Conservation (phyloP, 1,284 basidiomycete genomes). For the Pyrrhoderma noxium region DNA sequence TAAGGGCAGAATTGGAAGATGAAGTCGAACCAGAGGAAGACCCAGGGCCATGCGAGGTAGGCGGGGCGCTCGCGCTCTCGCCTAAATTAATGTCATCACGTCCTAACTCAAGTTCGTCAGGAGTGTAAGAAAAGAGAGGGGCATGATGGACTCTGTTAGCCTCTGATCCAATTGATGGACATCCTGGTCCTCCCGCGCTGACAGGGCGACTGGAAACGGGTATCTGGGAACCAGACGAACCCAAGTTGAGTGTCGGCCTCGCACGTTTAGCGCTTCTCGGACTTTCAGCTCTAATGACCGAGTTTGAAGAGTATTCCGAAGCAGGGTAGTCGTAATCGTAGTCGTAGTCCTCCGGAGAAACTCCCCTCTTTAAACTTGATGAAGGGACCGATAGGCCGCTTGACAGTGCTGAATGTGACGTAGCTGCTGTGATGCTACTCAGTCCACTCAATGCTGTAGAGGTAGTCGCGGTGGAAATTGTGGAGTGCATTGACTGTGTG, state of each 20-base stretch:
- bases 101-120: not conserved
- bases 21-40: not conserved
- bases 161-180: not conserved
- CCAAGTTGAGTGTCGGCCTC: not conserved
- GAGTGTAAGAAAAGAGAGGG: constrained; percentile 8
- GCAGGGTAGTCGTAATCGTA: constrained; percentile 23
- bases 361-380: constrained; percentile 44
- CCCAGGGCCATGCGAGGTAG: constrained; percentile 2
- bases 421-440: constrained; percentile 45
- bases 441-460: too few species aligned
- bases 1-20: not conserved
- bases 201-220: not conserved
- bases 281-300: constrained; percentile 8
- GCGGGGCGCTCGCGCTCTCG: constrained; percentile 1
- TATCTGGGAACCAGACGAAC: not conserved
- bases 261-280: constrained; percentile 2
- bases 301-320: constrained; percentile 6
- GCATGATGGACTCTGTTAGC: constrained; percentile 9
- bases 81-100: too few species aligned
- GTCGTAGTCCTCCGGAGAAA: constrained; percentile 30
- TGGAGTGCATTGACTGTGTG: constrained; percentile 30
- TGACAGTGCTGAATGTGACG: constrained; percentile 35
- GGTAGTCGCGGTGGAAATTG: constrained; percentile 18
- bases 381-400: constrained; percentile 21
- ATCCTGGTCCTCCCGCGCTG: not conserved